phyloP scores from a whole-genome alignment of 2,329 filamentous ascomycete species.

The Ophiostoma piceae region DNA sequence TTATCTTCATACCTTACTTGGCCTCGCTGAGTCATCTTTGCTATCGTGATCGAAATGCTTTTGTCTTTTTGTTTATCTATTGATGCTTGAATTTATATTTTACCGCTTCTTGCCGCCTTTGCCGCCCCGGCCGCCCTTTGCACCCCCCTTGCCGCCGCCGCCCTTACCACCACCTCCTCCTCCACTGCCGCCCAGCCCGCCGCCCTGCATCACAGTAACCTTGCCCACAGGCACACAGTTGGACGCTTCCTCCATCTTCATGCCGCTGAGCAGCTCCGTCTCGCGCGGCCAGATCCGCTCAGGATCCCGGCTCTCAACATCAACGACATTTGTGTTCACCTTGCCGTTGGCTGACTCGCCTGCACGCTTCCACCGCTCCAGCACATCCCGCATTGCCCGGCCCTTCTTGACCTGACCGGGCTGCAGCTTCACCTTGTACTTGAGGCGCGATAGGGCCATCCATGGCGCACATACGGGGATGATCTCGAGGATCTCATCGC shows the following conservation, averaged over 20 bases:
- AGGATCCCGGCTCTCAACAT: conserved; percentile 55
- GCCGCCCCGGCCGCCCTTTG: conserved; percentile 6
- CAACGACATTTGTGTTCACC: conserved; percentile 43
- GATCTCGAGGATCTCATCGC: conserved; percentile 73
- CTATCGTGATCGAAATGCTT: neutral
- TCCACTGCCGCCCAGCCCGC: conserved; percentile 42
- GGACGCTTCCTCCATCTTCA: conserved; percentile 77
- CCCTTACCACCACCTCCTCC: conserved; percentile 40
- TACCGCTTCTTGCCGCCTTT: conserved; percentile 19
- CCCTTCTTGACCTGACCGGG: conserved; percentile 88
- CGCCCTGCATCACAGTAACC: conserved; percentile 70
- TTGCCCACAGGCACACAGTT: conserved; percentile 76
- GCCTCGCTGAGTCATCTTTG: neutral
- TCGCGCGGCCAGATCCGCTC: conserved; percentile 83
- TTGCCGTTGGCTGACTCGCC: conserved; percentile 51
- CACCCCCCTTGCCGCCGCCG: conserved; percentile 22
- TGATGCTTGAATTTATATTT: neutral
- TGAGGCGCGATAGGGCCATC: conserved; percentile 61
- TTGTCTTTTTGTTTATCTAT: neutral
- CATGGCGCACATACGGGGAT: conserved; percentile 62
- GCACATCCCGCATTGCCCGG: conserved; percentile 84
- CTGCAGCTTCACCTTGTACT: conserved; percentile 94
- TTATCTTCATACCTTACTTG: conserved; percentile 8
- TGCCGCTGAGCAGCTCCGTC: conserved; percentile 72
- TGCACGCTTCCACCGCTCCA: conserved; percentile 65